These are phyloP conservation scores for Glycine soja DNA, from an alignment of 306 rosid genomes.

Conservation along the genomic window DNA sequence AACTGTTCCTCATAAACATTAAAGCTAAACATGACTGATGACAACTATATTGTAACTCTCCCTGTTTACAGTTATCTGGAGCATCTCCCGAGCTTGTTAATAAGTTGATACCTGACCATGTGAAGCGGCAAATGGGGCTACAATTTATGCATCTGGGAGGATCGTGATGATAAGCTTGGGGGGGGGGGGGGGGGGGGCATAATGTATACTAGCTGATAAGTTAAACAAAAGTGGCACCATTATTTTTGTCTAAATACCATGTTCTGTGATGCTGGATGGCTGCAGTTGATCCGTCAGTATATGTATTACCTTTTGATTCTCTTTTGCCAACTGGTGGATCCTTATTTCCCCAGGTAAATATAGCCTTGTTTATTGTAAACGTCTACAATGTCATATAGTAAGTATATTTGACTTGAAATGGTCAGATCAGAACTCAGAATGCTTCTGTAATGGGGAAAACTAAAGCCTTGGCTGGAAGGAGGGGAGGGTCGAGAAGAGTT, in stretches of 20 bases:
- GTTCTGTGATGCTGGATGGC: constrained; percentile 43
- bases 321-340: constrained; percentile 49
- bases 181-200: constrained; percentile 35
- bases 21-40: constrained; percentile 16
- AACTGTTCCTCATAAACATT: constrained; percentile 11
- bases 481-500: constrained; percentile 62
- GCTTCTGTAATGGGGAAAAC: constrained; percentile 64
- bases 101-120: constrained; percentile 87
- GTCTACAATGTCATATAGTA: constrained; percentile 61
- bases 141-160: constrained; percentile 64
- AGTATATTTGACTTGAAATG: constrained; percentile 64
- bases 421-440: constrained; percentile 39
- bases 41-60: constrained; percentile 8
- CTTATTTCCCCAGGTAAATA: constrained; percentile 43
- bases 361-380: constrained; percentile 62
- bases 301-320: constrained; percentile 28
- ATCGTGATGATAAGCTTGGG: constrained; percentile 58
- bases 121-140: constrained; percentile 83
- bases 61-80: constrained; percentile 67
- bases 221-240: constrained; percentile 56
- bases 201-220: constrained; percentile 58
- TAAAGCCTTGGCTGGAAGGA: constrained; percentile 68
- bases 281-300: constrained; percentile 61
- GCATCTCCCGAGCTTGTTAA: constrained; percentile 85
- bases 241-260: constrained; percentile 53